Evolutionary conservation across 768 basidiomycete genomes (phyloP).

Genomic region (Sarcomyxa edulis): DNA sequence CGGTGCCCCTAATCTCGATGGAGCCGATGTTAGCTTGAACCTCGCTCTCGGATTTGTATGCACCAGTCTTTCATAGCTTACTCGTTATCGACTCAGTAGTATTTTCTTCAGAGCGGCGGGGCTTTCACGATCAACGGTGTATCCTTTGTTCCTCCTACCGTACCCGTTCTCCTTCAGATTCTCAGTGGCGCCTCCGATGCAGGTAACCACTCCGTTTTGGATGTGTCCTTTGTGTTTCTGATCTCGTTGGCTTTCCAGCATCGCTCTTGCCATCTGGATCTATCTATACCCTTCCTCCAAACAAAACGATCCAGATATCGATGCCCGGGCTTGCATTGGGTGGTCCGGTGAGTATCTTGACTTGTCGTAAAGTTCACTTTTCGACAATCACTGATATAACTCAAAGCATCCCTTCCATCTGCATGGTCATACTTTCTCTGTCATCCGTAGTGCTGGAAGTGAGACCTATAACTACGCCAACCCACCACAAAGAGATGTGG

Average conservation of each 20-base stretch:
- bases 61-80: constrained; percentile 2
- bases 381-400: background rate
- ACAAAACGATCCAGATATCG: constrained; percentile 33
- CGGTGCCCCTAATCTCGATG: constrained; percentile 17
- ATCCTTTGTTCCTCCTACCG: constrained; percentile 23
- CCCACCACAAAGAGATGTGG: constrained; percentile 49
- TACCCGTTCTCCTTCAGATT: constrained; percentile 40
- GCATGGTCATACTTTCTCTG: constrained; percentile 29
- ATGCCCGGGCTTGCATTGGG: constrained; percentile 22
- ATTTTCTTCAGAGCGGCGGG: constrained; percentile 5
- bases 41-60: constrained; percentile 11
- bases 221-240: too few relatives aligned
- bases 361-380: background rate
- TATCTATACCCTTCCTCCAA: constrained; percentile 27
- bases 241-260: too few relatives aligned
- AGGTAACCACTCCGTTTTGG: constrained; percentile 15
- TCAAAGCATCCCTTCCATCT: constrained; percentile 5
- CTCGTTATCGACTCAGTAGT: too few relatives aligned
- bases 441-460: constrained; percentile 37
- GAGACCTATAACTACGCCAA: constrained; percentile 38
- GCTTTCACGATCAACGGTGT: constrained; percentile 26
- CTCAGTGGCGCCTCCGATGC: constrained; percentile 33
- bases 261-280: constrained; percentile 21
- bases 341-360: constrained; percentile 11
- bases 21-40: constrained; percentile 21